Conservation (phyloP, 2,329 filamentous ascomycete genomes). For the Ceratocystis albifundus region DNA sequence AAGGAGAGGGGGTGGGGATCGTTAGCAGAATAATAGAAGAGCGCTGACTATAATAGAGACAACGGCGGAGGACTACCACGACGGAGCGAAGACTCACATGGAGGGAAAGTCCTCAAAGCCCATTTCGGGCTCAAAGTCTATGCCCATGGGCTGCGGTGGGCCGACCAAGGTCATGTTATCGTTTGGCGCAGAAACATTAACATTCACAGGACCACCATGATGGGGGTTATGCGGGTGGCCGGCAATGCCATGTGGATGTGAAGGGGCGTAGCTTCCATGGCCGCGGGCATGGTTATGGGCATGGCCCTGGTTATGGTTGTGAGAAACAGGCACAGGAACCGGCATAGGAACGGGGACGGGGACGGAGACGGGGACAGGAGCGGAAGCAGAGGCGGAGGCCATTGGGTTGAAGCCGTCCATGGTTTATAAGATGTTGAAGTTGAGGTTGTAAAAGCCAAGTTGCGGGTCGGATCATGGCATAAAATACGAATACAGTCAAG, state of each 20-base stretch:
- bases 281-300: not conserved
- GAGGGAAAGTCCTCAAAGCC: constrained; percentile 14
- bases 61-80: too few species aligned
- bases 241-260: not conserved
- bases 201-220: not conserved
- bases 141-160: not conserved
- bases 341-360: constrained; percentile 6
- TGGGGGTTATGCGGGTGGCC: constrained; percentile 1
- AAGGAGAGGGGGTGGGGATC: not conserved
- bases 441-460: not conserved
- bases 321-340: not conserved
- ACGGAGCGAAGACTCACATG: constrained; percentile 4
- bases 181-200: not conserved
- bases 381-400: not conserved
- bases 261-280: not conserved
- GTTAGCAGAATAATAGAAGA: not conserved
- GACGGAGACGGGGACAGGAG: constrained; percentile 3
- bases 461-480: not conserved
- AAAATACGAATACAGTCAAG: not conserved
- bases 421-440: not conserved
- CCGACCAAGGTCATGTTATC: constrained; percentile 1
- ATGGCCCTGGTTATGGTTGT: not conserved
- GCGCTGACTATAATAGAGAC: not conserved
- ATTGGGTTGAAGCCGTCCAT: constrained; percentile 20
- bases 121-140: constrained; percentile 16